Evolutionary conservation across 2,329 filamentous ascomycete species (phyloP), one percentile per base, ranked within the genome.

Genomic region (Aspergillus sp.): DNA sequence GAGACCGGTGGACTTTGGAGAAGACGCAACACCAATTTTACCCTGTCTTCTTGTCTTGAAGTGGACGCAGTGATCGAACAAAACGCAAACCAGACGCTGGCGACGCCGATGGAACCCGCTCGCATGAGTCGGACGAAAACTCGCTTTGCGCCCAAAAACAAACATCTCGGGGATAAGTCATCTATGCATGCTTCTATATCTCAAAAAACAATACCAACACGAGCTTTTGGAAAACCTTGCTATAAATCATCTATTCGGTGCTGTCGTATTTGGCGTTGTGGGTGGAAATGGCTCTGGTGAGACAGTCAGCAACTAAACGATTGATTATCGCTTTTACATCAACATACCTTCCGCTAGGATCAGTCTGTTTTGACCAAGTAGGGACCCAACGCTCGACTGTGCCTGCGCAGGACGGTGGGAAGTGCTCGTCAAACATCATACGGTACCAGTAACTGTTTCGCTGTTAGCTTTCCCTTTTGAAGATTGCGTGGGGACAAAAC

Each of bases 391-490:
- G 85, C 90, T 91, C 89, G 53, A 99, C 95, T 7, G 95, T 99
- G 58, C 85, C 88, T 8, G 95, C 96, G 74, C 93, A 98, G 71
- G 88, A 88, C 56, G 88, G 84, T 47, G 95, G 95, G 85, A 98
- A 99, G 78, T 96, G 93, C 83, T 99, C 93, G 76, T 99, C 95
- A 74, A 98, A 99, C 93, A 99, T 98, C 74, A 81, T 84, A 69
- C 95, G 89, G 81, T 99, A 99, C 95, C 95, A 99, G 83, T 96
- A 96, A 47, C 87, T 89, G 65, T 30, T 51, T 36, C 20, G 26
- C 45, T 17, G 67, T 69, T 56, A 69, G 62, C 54, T 51, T 55
- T 42, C 42, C 17, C 42, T 6, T 6, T 11, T 53, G 15, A 20
- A 34, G 5, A 45, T 41, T 15, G 17, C 26, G 30, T 15, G 26